phyloP scores from a whole-genome alignment of 495 filamentous ascomycete species.

The Rhizodiscina lignyota region DNA sequence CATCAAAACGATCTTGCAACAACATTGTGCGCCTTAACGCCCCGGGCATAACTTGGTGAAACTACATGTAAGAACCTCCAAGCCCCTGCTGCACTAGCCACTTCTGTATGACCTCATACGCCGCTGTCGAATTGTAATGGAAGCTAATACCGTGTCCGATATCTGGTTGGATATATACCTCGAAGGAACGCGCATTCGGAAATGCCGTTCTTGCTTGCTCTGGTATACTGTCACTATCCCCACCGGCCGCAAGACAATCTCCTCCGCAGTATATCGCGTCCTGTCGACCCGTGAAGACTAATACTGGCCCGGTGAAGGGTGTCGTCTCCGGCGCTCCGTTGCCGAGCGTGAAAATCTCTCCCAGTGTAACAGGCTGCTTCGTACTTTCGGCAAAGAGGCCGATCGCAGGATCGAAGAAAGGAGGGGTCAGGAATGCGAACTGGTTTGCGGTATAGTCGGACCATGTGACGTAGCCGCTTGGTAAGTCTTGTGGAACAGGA shows the following conservation, averaged over 20 bases:
- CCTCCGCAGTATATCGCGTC: slow-evolving; percentile 37
- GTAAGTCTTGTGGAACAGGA: slow-evolving; percentile 13
- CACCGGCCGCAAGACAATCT: slow-evolving; percentile 28
- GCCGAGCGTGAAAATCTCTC: slow-evolving; percentile 31
- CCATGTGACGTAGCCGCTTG: slow-evolving; percentile 31
- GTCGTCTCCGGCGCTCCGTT: slow-evolving; percentile 10
- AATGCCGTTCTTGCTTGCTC: no score
- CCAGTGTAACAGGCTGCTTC: slow-evolving; percentile 33
- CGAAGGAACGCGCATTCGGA: no score
- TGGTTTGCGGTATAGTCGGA: slow-evolving; percentile 20
- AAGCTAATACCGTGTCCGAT: no score
- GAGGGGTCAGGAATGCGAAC: slow-evolving; percentile 30
- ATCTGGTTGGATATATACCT: no score
- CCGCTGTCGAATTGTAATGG: no score
- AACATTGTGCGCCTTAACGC: no score
- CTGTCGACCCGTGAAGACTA: slow-evolving; percentile 29
- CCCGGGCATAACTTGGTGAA: no score
- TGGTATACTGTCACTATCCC: no score
- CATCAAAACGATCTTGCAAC: no score
- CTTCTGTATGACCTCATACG: no score
- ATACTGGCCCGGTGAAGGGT: slow-evolving; percentile 29
- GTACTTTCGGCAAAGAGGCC: slow-evolving; percentile 22
- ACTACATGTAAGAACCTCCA: no score
- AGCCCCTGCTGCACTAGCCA: no score
- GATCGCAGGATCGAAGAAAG: slow-evolving; percentile 29